These are phyloP conservation scores for Rhizoclosmatium globosum DNA, from an alignment of 192 early-diverging fungal species.

Conservation along the genomic window DNA sequence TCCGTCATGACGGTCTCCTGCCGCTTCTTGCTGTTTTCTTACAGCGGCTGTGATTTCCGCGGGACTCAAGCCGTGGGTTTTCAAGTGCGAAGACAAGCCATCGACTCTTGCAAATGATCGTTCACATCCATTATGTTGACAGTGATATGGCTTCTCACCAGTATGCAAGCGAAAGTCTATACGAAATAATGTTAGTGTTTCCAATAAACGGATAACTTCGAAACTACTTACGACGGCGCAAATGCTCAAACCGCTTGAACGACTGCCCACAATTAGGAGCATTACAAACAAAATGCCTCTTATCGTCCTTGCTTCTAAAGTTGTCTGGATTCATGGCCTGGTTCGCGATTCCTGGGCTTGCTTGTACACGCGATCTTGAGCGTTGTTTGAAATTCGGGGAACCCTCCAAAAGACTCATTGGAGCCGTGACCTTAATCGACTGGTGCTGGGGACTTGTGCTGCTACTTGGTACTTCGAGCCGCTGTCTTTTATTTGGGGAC, in stretches of 20 bases:
- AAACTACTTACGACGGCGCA: conserved; percentile 54
- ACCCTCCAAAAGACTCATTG: conserved; percentile 63
- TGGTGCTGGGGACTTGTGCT: conserved; percentile 7
- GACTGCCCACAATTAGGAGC: conserved; percentile 42
- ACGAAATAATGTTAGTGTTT: no score
- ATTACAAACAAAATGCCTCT: conserved; percentile 44
- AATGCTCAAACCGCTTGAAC: conserved; percentile 83
- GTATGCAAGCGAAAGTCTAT: conserved; percentile 73
- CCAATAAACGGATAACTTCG: no score
- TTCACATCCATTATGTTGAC: conserved; percentile 59
- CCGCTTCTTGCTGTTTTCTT: conserved; percentile 6
- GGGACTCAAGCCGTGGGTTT: conserved; percentile 40
- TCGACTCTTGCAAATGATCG: conserved; percentile 71
- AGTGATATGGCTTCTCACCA: conserved; percentile 69
- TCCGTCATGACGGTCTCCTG: not conserved
- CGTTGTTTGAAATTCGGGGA: conserved; percentile 79
- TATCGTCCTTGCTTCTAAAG: conserved; percentile 18
- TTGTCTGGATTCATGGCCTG: not conserved
- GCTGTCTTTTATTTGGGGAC: conserved; percentile 3
- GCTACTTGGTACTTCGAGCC: conserved; percentile 9
- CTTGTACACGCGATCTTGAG: conserved; percentile 22
- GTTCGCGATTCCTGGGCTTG: not conserved
- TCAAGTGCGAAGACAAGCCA: conserved; percentile 69
- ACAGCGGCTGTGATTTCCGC: not conserved
- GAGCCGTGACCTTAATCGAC: conserved; percentile 6